phyloP scores from a whole-genome alignment of 2,329 filamentous ascomycete genomes.

The Sporothrix protearum region DNA sequence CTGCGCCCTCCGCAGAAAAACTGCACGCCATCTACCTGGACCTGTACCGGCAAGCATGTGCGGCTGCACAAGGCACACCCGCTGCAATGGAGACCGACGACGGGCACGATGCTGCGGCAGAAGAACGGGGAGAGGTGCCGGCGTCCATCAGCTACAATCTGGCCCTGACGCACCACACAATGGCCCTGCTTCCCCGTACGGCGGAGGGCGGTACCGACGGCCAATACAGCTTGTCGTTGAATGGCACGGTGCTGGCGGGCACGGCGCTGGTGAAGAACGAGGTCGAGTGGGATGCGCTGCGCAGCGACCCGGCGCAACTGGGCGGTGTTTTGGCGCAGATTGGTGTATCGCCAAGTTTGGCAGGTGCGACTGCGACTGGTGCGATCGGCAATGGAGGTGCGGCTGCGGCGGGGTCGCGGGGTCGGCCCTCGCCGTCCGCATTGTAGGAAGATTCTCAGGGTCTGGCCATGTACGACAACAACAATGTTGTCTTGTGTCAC shows the following conservation, averaged over 20 bases:
- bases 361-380: background rate
- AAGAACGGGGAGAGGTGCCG: conserved; percentile 37
- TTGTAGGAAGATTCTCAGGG: background rate
- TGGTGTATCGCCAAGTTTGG: conserved; percentile 31
- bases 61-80: conserved; percentile 36
- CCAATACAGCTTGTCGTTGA: conserved; percentile 49
- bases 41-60: conserved; percentile 46
- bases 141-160: conserved; percentile 62
- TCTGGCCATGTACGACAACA: background rate
- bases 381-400: background rate
- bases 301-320: conserved; percentile 40
- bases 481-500: background rate
- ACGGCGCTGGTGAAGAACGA: conserved; percentile 60
- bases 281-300: conserved; percentile 54
- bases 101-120: conserved; percentile 5
- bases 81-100: background rate
- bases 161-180: conserved; percentile 52
- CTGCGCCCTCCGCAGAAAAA: conserved; percentile 28
- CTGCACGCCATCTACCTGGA: conserved; percentile 45
- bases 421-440: background rate
- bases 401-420: background rate
- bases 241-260: conserved; percentile 62
- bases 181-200: conserved; percentile 54
- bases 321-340: conserved; percentile 42
- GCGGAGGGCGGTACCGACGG: conserved; percentile 46